Evolutionary conservation across 805 yeast species (phyloP).

Genomic region (Lachancea sp.): DNA sequence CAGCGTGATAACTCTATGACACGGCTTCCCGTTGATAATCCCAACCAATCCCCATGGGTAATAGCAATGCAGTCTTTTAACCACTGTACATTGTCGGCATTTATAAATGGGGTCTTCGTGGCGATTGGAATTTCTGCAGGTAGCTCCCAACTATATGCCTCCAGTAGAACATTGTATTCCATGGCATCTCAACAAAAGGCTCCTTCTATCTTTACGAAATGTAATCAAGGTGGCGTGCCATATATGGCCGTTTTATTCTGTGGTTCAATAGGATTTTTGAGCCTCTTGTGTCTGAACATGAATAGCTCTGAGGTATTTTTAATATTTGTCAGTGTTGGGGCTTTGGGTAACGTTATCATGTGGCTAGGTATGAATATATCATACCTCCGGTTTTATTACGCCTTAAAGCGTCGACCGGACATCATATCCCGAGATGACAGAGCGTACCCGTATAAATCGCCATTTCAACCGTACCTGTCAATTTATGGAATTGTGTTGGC

Average conservation of each 20-base stretch:
- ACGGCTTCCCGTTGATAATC: conserved; percentile 28
- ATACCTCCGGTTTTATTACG: conserved; percentile 54
- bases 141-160: conserved; percentile 48
- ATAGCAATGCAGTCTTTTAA: conserved; percentile 51
- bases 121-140: conserved; percentile 51
- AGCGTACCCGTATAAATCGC: conserved; percentile 59
- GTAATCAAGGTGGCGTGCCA: conserved; percentile 64
- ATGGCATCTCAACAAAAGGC: conserved; percentile 52
- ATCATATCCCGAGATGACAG: conserved; percentile 52
- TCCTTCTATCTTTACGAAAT: conserved; percentile 50
- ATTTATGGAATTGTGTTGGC: conserved; percentile 51
- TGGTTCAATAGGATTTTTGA: conserved; percentile 50
- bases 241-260: conserved; percentile 60
- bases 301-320: conserved; percentile 56
- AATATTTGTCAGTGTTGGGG: conserved; percentile 55
- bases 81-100: conserved; percentile 42
- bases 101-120: conserved; percentile 44
- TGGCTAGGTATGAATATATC: conserved; percentile 70
- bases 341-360: conserved; percentile 66
- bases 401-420: conserved; percentile 53
- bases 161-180: conserved; percentile 50
- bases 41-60: conserved; percentile 52
- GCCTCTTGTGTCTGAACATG: conserved; percentile 52
- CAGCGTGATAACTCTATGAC: not conserved
- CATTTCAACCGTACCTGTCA: conserved; percentile 61